Evolutionary conservation across 164 flowering plant genomes (phyloP), one percentile per base, ranked within the genome.

Genomic region (Aristolochia californica): DNA sequence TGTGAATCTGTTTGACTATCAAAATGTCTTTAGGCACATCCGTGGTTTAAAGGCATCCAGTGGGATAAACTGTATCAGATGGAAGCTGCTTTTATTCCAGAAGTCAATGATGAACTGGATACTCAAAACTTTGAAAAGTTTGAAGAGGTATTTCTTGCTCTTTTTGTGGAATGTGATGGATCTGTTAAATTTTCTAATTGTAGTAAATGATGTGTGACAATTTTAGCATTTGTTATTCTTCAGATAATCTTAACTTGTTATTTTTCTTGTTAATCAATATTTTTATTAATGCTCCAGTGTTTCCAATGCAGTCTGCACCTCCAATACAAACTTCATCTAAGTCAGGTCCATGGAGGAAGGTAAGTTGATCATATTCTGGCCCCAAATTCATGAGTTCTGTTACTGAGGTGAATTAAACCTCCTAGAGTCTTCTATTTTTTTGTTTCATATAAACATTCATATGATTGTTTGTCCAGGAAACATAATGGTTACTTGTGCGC

Each of bases 81-180:
- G 74, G 74, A 70, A 59, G 77, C 77, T 74, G 74, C 77, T n/a
- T 74, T 74, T 65, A 65, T 67, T 55, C 77, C 77, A 22, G 77
- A 70, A 63, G 77, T 74, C 57, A 70, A 74, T 61, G 72, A 70
- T 70, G 77, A 74, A 52, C 56, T 74, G 51, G 77, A 74, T 57
- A 74, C 77, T 62, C 77, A 74, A 44, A 70, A 74, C 56, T 74
- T 74, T 50, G 77, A 74, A 55, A 74, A 74, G 51, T 74, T 74
- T 48, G 77, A 74, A 52, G 77, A 70, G 77, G 77, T 74, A 34
- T 13, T 60, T 54, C 43, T 27, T 28, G 26, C 43, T 15, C 12
- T 24, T 17, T 54, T 10, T 10, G 38, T 54, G 22, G 40, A 34
- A 34, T 8, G 40, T 12, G 10, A 34, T 2, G 10, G 10, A 34